Evolutionary conservation across 768 basidiomycete species (phyloP).

Genomic region (Amylocystis lapponica): DNA sequence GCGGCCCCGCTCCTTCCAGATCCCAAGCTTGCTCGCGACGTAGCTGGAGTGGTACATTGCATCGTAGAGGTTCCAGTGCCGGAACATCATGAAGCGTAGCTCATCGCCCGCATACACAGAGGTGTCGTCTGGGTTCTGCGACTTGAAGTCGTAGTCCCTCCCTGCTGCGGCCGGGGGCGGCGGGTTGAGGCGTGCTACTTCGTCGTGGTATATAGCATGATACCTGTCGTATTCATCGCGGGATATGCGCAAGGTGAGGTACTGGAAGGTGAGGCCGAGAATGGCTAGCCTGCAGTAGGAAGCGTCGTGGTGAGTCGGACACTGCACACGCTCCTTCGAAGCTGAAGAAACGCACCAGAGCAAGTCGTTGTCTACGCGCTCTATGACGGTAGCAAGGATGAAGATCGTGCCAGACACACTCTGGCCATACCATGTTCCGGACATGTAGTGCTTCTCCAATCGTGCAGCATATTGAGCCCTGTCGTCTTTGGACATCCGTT

Average conservation of each 20-base stretch:
- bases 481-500: conserved; percentile 65
- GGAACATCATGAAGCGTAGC: conserved; percentile 87
- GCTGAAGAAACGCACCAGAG: conserved; percentile 58
- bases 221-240: conserved; percentile 79
- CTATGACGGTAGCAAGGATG: conserved; percentile 83
- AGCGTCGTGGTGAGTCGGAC: too few relatives aligned
- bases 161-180: conserved; percentile 34
- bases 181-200: conserved; percentile 88
- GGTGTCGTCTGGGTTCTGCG: conserved; percentile 75
- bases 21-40: conserved; percentile 89
- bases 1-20: conserved; percentile 93
- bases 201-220: conserved; percentile 78
- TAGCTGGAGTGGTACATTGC: conserved; percentile 98
- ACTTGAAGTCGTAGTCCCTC: conserved; percentile 39
- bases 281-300: conserved; percentile 73
- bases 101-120: conserved; percentile 83
- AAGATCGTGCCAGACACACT: conserved; percentile 88
- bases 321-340: too few relatives aligned
- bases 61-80: conserved; percentile 98
- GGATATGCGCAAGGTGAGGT: conserved; percentile 82
- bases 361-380: conserved; percentile 89
- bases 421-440: conserved; percentile 85
- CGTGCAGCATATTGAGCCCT: conserved; percentile 55
- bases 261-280: conserved; percentile 90
- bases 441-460: conserved; percentile 76